Base-by-base conservation (phyloP, 306 rosid species). In the Gynostemma pentaphyllum region DNA sequence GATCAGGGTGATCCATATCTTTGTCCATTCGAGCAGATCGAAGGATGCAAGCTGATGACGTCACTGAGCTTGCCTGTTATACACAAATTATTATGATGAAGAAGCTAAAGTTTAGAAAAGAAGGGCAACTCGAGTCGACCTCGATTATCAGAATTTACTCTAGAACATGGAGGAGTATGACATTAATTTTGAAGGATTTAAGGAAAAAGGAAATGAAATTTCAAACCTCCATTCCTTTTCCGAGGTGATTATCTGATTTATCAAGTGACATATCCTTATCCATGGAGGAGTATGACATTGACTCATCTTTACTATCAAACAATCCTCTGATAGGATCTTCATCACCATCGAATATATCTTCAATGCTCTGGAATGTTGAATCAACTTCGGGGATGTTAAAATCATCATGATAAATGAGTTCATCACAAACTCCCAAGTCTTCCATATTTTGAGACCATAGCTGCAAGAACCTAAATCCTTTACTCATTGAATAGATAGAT, bases 381-480 rank as follows among this genome's bases (percentile, higher is more conserved):
- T 91, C 95, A 66, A 91, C 86, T 22, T 91, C 97, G 27, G 97
- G 97, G 32, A 91, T 83, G 77, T 83, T 65, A 57, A 91, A 83
- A 79, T 83, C 95, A 53, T 87, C 97, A 24, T 26, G 55, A 46
- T 67, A 80, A 51, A 77, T 75, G 72, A 87, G 76, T 47, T 87
- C 97, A 74, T 85, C 89, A 36, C 97, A 91, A 64, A 91, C 85
- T 57, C 95, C 96, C 13, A 91, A 86, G 76, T 91, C 95, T 79
- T 91, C 89, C 80, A 91, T 87, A 60, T 83, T 85, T 75, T 87
- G 96, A 68, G 89, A 73, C 97, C 97, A 91, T 42, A 87, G 40
- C 96, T 91, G 81, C 82, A 28, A 51, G 30, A 24, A 36, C 41
- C n/a, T n/a, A 18, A 56, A 21, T 11, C 27, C 64, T 11, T 22